These are phyloP conservation scores for Corymbia citriodora DNA, from an alignment of 441 rosid species.

Conservation along the genomic window DNA sequence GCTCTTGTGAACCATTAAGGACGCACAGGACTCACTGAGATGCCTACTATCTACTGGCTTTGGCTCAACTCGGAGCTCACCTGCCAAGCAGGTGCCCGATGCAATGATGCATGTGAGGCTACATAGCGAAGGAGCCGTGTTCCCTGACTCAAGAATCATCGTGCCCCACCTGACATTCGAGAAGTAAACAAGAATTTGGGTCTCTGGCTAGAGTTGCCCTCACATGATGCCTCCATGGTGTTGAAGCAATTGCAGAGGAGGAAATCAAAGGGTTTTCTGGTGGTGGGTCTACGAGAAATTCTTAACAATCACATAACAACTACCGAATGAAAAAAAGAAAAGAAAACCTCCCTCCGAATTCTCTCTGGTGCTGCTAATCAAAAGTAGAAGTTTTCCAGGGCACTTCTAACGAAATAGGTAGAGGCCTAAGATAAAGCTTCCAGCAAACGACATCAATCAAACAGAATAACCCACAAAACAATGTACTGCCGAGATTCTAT, in stretches of 20 bases:
- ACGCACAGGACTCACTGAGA: constrained; percentile 37
- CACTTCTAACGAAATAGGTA: no score
- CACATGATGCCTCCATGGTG: constrained; percentile 17
- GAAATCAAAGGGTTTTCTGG: constrained; percentile 34
- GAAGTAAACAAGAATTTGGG: constrained; percentile 14
- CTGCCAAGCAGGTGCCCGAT: constrained; percentile 10
- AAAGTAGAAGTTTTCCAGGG: no score
- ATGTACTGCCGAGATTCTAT: no score
- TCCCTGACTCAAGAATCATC: constrained; percentile 26
- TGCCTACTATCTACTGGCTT: constrained; percentile 21
- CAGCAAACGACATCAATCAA: no score
- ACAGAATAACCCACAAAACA: no score
- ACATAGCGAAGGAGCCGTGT: constrained; percentile 5
- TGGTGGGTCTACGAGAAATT: constrained; percentile 10
- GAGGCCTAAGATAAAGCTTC: no score
- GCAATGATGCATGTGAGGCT: constrained; percentile 37
- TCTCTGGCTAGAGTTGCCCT: constrained; percentile 22
- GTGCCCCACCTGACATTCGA: not conserved
- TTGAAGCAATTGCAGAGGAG: constrained; percentile 36
- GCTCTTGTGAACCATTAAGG: constrained; percentile 8
- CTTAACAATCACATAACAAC: no score
- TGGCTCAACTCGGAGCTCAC: constrained; percentile 26
- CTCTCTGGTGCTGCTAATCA: no score
- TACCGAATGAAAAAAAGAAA: no score
- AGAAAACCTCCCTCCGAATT: no score